Evolutionary conservation across 441 rosid genomes (phyloP).

Genomic region (Euphorbia schlechtendalii): DNA sequence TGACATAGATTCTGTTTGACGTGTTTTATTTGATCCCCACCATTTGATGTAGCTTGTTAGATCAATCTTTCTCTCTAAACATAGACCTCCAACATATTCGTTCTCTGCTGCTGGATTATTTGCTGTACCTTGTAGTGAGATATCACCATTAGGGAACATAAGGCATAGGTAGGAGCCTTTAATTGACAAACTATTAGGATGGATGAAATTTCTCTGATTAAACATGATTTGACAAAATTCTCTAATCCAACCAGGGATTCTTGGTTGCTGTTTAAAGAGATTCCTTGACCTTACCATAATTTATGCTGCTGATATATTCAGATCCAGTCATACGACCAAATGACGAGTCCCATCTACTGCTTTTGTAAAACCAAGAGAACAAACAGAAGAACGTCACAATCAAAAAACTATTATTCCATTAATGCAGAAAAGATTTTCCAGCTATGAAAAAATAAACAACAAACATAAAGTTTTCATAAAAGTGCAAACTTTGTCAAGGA

Average conservation of each 20-base stretch:
- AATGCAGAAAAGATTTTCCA: neutral
- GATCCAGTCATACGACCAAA: conserved; percentile 68
- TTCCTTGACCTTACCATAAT: conserved; percentile 43
- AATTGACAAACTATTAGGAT: conserved; percentile 7
- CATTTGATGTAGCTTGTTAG: conserved; percentile 79
- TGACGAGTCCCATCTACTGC: conserved; percentile 83
- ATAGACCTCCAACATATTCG: conserved; percentile 61
- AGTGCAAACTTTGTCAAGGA: neutral
- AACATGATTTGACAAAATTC: conserved; percentile 7
- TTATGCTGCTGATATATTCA: conserved; percentile 61
- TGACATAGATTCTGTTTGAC: conserved; percentile 57
- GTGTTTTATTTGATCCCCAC: conserved; percentile 73
- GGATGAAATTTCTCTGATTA: neutral
- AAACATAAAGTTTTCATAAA: neutral
- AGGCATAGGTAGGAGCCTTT: neutral
- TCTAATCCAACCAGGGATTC: conserved; percentile 1
- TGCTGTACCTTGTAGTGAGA: conserved; percentile 43
- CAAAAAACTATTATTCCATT: conserved; percentile 11
- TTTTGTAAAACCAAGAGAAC: conserved; percentile 22
- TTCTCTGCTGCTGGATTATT: conserved; percentile 65
- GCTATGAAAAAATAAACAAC: neutral
- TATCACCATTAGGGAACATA: conserved; percentile 17
- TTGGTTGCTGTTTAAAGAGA: conserved; percentile 6
- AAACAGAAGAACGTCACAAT: conserved; percentile 13
- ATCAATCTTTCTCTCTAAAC: conserved; percentile 79